A percentile compares a stretch with the other conserved stretches of the same genome.
These are phyloP conservation scores for Fallopia convolvulus DNA, from an alignment of 148 eudicot species.

Conservation along the genomic window DNA sequence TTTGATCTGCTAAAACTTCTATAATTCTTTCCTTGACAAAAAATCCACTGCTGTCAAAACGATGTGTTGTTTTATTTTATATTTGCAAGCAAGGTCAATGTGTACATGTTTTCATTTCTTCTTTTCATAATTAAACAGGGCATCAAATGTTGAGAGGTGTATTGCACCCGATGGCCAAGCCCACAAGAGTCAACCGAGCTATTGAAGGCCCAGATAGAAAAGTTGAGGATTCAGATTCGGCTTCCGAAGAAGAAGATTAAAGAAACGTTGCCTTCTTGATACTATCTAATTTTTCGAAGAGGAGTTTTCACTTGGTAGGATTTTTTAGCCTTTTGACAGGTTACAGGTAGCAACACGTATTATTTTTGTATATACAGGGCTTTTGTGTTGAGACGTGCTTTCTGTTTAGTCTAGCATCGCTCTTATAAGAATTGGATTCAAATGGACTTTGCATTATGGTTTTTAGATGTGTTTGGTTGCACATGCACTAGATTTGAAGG, in stretches of 20 bases:
- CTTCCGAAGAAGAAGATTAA: conserved; percentile 4
- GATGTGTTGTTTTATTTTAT: not conserved
- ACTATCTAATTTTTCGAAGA: not conserved
- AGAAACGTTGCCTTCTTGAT: not conserved
- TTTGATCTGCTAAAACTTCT: not conserved
- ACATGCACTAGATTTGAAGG: too few species aligned
- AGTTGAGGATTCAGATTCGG: conserved; percentile 24
- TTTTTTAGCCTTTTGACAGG: not conserved
- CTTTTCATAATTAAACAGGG: conserved; percentile 22
- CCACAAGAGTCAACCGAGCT: conserved; percentile 14
- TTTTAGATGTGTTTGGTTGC: too few species aligned
- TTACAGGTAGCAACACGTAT: not conserved
- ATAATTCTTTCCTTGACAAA: not conserved
- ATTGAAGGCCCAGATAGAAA: conserved; percentile 37
- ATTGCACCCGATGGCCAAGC: conserved; percentile 30
- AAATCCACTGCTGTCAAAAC: not conserved
- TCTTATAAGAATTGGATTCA: not conserved
- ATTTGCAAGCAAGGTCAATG: not conserved
- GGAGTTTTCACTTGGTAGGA: not conserved
- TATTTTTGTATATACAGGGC: not conserved
- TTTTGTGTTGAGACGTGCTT: not conserved
- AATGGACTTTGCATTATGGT: not conserved
- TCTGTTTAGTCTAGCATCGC: not conserved
- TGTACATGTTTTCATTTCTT: not conserved
- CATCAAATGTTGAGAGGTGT: conserved; percentile 26